Percentiles rank a stretch among this genome's conserved stretches.
phyloP scores from a whole-genome alignment of 148 eudicot species.

The Silene conica region DNA sequence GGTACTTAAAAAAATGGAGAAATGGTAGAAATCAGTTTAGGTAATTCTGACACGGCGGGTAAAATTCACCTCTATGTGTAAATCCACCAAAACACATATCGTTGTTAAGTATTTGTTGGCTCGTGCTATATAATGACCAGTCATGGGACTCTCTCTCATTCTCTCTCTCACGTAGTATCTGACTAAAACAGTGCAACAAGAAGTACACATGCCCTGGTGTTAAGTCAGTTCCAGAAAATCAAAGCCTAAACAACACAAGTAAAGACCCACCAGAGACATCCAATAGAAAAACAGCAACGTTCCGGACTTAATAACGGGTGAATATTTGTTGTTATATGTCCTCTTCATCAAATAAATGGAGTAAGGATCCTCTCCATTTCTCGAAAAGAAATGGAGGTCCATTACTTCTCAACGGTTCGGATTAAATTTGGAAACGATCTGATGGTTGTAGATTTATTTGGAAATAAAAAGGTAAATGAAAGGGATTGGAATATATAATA shows the following conservation, averaged over 20 bases:
- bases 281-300: constrained; percentile 12
- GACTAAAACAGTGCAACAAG: constrained; percentile 29
- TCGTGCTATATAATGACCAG: constrained; percentile 13
- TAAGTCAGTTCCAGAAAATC: constrained; percentile 25
- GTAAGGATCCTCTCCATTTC: too few relatives aligned
- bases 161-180: constrained; percentile 19
- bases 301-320: constrained; percentile 7
- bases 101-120: background rate
- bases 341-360: constrained; percentile 36
- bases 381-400: too few relatives aligned
- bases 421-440: too few relatives aligned
- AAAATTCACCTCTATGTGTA: background rate
- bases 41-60: background rate
- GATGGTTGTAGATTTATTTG: too few relatives aligned
- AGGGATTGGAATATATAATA: too few relatives aligned
- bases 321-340: constrained; percentile 31
- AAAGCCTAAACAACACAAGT: constrained; percentile 18
- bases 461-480: too few relatives aligned
- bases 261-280: constrained; percentile 7
- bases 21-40: background rate
- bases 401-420: too few relatives aligned
- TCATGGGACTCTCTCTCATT: constrained; percentile 2
- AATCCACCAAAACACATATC: constrained; percentile 1
- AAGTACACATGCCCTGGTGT: constrained; percentile 31
- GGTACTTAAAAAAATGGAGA: background rate